phyloP scores from a whole-genome alignment of 2,329 filamentous ascomycete genomes.

The Aureobasidium sp. region DNA sequence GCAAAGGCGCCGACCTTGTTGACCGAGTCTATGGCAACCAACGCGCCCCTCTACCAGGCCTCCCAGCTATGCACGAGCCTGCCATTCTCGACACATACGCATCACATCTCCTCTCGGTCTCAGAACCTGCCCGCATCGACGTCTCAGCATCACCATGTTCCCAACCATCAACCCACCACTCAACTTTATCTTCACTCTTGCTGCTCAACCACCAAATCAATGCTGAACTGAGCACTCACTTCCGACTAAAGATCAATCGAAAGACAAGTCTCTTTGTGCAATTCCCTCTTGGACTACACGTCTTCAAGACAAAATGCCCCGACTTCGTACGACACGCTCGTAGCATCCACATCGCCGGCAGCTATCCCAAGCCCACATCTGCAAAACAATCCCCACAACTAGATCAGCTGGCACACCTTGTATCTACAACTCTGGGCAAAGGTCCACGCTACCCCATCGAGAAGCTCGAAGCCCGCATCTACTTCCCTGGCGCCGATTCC shows the following conservation, averaged over 20 bases:
- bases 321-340: conserved; percentile 31
- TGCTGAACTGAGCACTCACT: conserved; percentile 28
- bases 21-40: conserved; percentile 20
- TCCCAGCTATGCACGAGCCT: conserved; percentile 30
- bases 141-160: not conserved
- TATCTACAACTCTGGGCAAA: conserved; percentile 26
- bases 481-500: conserved; percentile 30
- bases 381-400: conserved; percentile 17
- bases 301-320: conserved; percentile 31
- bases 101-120: conserved; percentile 25
- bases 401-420: conserved; percentile 25
- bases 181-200: conserved; percentile 14
- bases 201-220: conserved; percentile 26
- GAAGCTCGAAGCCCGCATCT: conserved; percentile 31
- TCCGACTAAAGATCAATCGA: conserved; percentile 17
- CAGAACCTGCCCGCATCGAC: conserved; percentile 21
- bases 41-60: conserved; percentile 25
- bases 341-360: conserved; percentile 33
- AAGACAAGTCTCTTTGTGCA: conserved; percentile 33
- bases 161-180: not conserved
- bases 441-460: conserved; percentile 19
- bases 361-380: conserved; percentile 22
- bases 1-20: conserved; percentile 23
- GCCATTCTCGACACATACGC: conserved; percentile 27
- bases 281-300: conserved; percentile 33